phyloP scores from a whole-genome alignment of 257 asterid species.

The Rauvolfia tetraphylla region DNA sequence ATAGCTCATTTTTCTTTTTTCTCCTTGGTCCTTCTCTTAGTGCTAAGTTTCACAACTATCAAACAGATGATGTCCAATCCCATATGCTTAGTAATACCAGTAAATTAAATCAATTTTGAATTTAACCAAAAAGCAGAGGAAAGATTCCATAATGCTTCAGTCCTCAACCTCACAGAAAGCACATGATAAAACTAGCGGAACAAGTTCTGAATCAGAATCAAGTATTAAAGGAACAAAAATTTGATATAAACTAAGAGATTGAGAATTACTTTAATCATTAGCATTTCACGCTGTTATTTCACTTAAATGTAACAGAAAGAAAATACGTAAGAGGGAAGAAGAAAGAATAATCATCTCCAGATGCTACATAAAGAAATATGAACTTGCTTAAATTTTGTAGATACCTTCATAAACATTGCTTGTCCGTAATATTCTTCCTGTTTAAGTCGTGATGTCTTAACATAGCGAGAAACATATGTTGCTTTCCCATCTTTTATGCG shows the following conservation, averaged over 20 bases:
- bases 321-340: neutral
- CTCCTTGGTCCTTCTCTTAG: neutral
- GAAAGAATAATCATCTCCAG: neutral
- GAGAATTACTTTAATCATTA: neutral
- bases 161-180: neutral
- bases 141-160: neutral
- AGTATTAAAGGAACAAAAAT: neutral
- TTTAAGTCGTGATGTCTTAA: conserved; percentile 78
- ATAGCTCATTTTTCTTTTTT: neutral
- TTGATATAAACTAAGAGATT: neutral
- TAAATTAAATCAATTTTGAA: neutral
- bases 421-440: conserved; percentile 86
- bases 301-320: neutral
- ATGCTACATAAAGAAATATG: neutral
- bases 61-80: neutral
- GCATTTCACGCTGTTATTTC: neutral
- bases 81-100: neutral
- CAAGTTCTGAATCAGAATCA: neutral
- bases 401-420: conserved; percentile 85
- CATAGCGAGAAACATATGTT: conserved; percentile 85
- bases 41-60: neutral
- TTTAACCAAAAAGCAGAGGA: neutral
- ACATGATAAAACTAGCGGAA: neutral
- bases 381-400: neutral
- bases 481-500: conserved; percentile 95